These are phyloP conservation scores for Leishmania arabica DNA, from an alignment of 208 protist species.

Conservation along the genomic window DNA sequence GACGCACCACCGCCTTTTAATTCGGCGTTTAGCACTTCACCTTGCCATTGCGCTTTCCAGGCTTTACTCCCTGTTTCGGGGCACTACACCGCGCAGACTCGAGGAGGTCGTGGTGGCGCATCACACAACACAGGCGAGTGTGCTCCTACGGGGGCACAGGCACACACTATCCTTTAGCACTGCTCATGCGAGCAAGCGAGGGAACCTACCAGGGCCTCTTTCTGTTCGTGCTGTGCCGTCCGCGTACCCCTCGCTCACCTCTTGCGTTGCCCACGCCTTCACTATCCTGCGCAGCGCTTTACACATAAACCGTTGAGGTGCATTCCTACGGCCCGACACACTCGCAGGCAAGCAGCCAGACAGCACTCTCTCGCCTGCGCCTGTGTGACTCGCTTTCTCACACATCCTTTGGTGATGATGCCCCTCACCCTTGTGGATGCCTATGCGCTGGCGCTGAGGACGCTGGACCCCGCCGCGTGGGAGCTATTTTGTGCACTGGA, in stretches of 20 bases:
- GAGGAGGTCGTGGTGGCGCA: not conserved
- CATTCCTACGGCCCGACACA: not conserved
- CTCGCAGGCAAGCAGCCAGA: not conserved
- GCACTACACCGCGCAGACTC: not conserved
- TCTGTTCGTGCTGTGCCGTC: not conserved
- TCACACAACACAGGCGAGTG: not conserved
- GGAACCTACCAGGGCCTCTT: not conserved
- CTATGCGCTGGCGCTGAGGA: conserved; percentile 3
- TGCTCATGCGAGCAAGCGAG: not conserved
- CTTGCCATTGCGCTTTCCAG: not conserved
- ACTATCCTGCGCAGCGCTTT: not conserved
- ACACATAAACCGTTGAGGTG: not conserved
- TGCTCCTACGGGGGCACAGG: not conserved
- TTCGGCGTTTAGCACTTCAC: not conserved
- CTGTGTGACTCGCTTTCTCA: not conserved
- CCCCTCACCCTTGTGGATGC: not conserved
- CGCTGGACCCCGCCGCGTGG: conserved; percentile 4
- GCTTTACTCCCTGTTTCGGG: not conserved
- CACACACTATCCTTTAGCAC: not conserved
- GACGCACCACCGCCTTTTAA: too few relatives aligned
- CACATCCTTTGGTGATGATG: not conserved
- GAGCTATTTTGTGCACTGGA: not conserved
- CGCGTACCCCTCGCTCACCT: not conserved
- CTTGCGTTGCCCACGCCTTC: not conserved
- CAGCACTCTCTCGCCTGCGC: not conserved